These are phyloP conservation scores for Spizellomyces punctatus DNA, from an alignment of 192 early-diverging fungal species.

Conservation along the genomic window DNA sequence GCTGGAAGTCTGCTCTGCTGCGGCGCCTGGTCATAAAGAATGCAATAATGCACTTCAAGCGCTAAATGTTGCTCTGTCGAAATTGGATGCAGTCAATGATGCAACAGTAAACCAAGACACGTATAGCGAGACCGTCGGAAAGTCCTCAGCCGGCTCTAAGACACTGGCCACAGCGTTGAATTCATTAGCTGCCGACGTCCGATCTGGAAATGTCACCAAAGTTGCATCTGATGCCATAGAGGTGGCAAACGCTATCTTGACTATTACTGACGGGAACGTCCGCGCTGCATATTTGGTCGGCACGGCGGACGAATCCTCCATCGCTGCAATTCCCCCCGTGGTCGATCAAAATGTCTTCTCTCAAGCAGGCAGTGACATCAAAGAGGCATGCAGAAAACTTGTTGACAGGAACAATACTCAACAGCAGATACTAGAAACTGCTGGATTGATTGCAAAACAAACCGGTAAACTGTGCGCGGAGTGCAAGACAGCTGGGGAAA, in stretches of 20 bases:
- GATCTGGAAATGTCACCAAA: constrained; percentile 27
- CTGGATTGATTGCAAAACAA: constrained; percentile 49
- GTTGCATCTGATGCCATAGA: constrained; percentile 35
- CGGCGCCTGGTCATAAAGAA: constrained; percentile 50
- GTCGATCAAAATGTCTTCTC: constrained; percentile 40
- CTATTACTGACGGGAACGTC: constrained; percentile 44
- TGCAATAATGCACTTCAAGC: constrained; percentile 49
- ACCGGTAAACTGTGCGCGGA: constrained; percentile 47
- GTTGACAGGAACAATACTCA: constrained; percentile 42
- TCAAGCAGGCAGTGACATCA: constrained; percentile 39
- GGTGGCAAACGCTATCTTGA: constrained; percentile 32
- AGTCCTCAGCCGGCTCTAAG: constrained; percentile 29
- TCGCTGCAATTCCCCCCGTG: constrained; percentile 37
- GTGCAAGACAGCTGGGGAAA: constrained; percentile 47
- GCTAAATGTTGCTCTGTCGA: constrained; percentile 28
- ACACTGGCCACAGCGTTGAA: constrained; percentile 16
- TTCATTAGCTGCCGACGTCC: constrained; percentile 14
- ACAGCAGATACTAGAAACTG: constrained; percentile 45
- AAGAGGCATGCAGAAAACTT: constrained; percentile 39
- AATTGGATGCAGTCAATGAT: constrained; percentile 44
- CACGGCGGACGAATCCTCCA: constrained; percentile 43
- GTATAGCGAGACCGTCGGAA: constrained; percentile 40
- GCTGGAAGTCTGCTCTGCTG: constrained; percentile 44
- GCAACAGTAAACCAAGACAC: constrained; percentile 23
- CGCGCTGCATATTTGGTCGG: constrained; percentile 53